Evolutionary conservation across 2,329 filamentous ascomycete genomes (phyloP).

Genomic region (Chaetomiaceae sp.): DNA sequence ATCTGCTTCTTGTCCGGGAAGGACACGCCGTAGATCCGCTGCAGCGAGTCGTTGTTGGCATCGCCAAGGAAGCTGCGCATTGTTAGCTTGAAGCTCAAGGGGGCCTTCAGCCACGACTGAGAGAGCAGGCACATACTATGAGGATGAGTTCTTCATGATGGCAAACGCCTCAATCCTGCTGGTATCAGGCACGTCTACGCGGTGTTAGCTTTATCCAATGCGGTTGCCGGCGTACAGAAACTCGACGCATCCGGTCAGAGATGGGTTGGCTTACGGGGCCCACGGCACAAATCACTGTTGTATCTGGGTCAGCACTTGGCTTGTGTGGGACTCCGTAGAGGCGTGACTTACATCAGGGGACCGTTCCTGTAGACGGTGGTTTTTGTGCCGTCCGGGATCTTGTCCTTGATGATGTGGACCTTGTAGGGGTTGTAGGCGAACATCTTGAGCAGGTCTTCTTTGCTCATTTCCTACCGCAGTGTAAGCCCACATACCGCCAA

Average conservation of each 20-base stretch:
- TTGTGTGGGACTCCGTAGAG: no score
- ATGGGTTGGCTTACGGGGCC: conserved; percentile 52
- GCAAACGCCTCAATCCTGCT: conserved; percentile 92
- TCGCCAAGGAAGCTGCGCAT: conserved; percentile 82
- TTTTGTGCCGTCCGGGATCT: conserved; percentile 80
- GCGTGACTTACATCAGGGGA: conserved; percentile 68
- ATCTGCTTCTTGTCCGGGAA: conserved; percentile 95
- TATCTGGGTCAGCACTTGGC: background rate
- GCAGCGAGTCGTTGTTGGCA: conserved; percentile 87
- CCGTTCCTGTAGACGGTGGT: conserved; percentile 95
- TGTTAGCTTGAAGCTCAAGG: conserved; percentile 32
- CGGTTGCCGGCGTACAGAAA: background rate
- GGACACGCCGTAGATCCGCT: conserved; percentile 93
- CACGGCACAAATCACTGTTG: conserved; percentile 73
- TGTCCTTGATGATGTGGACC: conserved; percentile 92
- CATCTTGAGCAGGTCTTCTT: conserved; percentile 90
- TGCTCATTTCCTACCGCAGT: conserved; percentile 57
- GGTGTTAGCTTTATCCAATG: background rate
- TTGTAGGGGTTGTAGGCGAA: conserved; percentile 99
- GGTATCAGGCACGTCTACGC: conserved; percentile 73
- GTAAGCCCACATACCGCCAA: background rate
- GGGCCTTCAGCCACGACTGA: no score
- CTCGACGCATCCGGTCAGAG: background rate
- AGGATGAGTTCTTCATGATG: conserved; percentile 68
- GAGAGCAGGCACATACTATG: conserved; percentile 20